These are phyloP conservation scores for Trichoderma virens DNA, from an alignment of 495 filamentous ascomycete genomes.

Conservation along the genomic window DNA sequence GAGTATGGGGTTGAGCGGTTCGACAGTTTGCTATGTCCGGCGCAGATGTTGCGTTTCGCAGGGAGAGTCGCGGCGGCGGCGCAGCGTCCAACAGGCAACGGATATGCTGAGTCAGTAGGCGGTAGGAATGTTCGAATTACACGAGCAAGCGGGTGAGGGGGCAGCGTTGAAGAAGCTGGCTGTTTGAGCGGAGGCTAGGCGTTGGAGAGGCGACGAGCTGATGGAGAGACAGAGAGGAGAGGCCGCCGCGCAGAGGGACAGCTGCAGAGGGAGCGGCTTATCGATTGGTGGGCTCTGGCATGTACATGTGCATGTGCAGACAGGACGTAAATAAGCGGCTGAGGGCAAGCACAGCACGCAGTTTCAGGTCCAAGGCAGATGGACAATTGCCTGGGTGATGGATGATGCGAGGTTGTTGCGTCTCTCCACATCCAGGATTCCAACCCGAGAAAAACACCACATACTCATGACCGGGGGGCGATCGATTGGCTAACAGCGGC, in stretches of 20 bases:
- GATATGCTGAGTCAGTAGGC: not conserved
- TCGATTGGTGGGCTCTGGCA: not conserved
- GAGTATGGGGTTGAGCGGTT: not conserved
- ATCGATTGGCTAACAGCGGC: no score
- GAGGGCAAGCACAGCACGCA: not conserved
- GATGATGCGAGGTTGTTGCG: slow-evolving; percentile 1
- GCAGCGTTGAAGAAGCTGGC: not conserved
- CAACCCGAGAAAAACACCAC: no score
- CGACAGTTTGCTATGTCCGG: not conserved
- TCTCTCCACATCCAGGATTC: not conserved
- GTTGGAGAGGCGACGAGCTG: not conserved
- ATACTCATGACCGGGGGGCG: no score
- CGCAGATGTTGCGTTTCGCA: not conserved
- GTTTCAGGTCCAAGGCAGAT: not conserved
- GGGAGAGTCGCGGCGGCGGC: not conserved
- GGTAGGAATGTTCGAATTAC: not conserved
- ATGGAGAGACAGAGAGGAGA: no score
- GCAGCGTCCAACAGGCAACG: not conserved
- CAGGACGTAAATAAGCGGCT: not conserved
- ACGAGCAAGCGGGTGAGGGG: not conserved
- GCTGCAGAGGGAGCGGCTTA: not conserved
- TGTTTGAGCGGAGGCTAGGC: not conserved
- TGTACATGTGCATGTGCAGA: not conserved
- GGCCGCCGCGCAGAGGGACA: no score
- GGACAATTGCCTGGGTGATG: no score